Conservation (phyloP, 1,284 basidiomycete genomes). For the Taiwanofungus camphoratus region DNA sequence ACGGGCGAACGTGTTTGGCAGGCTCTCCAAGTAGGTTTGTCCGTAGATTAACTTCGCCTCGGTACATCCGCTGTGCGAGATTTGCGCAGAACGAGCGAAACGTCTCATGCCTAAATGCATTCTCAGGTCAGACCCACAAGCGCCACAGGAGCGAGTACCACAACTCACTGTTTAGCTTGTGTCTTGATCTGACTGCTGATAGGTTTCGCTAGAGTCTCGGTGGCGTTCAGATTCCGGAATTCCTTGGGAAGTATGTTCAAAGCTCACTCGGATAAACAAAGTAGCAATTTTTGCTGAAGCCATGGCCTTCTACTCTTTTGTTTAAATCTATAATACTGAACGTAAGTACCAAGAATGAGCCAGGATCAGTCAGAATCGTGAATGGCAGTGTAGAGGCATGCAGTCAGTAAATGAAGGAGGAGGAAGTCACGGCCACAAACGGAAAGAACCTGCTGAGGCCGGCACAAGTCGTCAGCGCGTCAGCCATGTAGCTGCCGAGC, state of each 20-base stretch:
- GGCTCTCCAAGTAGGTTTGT: conserved; percentile 79
- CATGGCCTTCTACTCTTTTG: too few species aligned
- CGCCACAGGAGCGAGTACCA: not conserved
- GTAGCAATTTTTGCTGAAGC: conserved; percentile 65
- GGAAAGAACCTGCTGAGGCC: too few species aligned
- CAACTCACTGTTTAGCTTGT: conserved; percentile 71
- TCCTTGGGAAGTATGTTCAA: conserved; percentile 3
- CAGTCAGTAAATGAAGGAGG: too few species aligned
- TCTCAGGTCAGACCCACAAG: not conserved
- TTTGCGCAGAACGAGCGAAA: conserved; percentile 74
- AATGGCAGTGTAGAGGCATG: too few species aligned
- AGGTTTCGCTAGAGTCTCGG: conserved; percentile 80
- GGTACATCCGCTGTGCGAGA: conserved; percentile 80
- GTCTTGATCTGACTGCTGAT: conserved; percentile 71
- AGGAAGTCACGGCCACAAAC: too few species aligned
- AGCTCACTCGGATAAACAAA: conserved; percentile 58
- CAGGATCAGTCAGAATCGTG: too few species aligned
- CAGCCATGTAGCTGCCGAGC: too few species aligned
- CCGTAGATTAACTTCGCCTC: conserved; percentile 70
- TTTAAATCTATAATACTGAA: too few species aligned
- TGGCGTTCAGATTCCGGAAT: conserved; percentile 17
- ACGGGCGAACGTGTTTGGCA: conserved; percentile 69
- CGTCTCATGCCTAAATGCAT: conserved; percentile 60
- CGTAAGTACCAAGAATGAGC: too few species aligned
- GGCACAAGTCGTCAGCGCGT: too few species aligned